Conservation (phyloP, 352 stramenopile genomes). For the Elongisporangium prolatum region DNA sequence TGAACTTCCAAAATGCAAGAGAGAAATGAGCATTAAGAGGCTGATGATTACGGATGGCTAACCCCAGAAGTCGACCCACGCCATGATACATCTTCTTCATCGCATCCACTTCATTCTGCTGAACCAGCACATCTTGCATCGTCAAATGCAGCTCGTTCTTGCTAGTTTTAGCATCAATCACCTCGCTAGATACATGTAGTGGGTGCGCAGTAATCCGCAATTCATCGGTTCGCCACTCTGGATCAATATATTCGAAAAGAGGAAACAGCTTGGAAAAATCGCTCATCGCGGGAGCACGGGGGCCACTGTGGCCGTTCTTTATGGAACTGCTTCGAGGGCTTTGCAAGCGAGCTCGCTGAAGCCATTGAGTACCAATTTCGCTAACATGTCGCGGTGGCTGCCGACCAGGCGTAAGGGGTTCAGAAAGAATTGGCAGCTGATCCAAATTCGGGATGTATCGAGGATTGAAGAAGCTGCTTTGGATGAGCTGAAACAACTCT, state of each 20-base stretch:
- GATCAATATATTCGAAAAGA: slow-evolving; percentile 43
- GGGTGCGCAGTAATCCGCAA: slow-evolving; percentile 29
- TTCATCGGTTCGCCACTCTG: slow-evolving; percentile 17
- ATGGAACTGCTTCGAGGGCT: slow-evolving; percentile 11
- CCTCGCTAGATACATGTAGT: slow-evolving; percentile 20
- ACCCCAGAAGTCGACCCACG: slow-evolving; percentile 50
- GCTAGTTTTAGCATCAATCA: slow-evolving; percentile 32
- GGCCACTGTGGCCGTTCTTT: slow-evolving; percentile 4
- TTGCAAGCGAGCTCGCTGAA: slow-evolving; percentile 45
- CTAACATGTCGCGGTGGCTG: slow-evolving; percentile 27
- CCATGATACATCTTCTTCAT: slow-evolving; percentile 64
- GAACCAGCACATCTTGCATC: slow-evolving; percentile 32
- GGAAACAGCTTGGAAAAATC: slow-evolving; percentile 45
- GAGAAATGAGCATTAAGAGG: slow-evolving; percentile 53
- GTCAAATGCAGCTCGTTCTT: slow-evolving; percentile 25
- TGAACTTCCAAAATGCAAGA: slow-evolving; percentile 68
- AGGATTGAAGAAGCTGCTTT: slow-evolving; percentile 52
- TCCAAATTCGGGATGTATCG: slow-evolving; percentile 6
- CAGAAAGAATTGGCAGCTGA: slow-evolving; percentile 1
- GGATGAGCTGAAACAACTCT: slow-evolving; percentile 75
- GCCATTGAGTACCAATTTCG: slow-evolving; percentile 60
- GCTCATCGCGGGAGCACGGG: slow-evolving; percentile 5
- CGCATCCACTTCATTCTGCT: slow-evolving; percentile 25
- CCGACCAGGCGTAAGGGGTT: neutral
- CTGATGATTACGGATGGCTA: slow-evolving; percentile 71